Conservation (phyloP, 495 filamentous ascomycete genomes). For the Sporormia fimetaria region DNA sequence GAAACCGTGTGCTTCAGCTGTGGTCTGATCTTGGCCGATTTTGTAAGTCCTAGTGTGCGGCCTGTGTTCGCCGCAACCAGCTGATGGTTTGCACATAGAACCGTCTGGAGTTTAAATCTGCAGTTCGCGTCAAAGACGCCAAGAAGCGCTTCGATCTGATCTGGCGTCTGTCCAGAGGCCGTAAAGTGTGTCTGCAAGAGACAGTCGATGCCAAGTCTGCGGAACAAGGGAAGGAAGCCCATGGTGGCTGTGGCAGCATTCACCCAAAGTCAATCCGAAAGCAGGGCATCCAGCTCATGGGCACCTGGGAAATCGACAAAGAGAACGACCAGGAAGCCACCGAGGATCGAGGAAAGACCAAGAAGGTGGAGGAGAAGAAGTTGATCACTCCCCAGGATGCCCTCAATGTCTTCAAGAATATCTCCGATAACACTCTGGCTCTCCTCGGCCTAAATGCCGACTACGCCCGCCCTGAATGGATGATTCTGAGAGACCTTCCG, state of each 20-base stretch:
- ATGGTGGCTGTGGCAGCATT: slow-evolving; percentile 87
- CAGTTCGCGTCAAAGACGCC: slow-evolving; percentile 71
- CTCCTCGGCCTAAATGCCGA: slow-evolving; percentile 85
- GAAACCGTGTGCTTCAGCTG: slow-evolving; percentile 98
- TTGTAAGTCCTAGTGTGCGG: no score
- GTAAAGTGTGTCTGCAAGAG: slow-evolving; percentile 70
- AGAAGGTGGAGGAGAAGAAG: slow-evolving; percentile 68
- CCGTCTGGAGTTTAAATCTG: slow-evolving; percentile 70
- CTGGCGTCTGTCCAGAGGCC: slow-evolving; percentile 78
- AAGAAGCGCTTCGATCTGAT: slow-evolving; percentile 87
- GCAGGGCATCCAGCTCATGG: slow-evolving; percentile 70
- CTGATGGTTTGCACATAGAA: no score
- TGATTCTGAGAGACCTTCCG: slow-evolving; percentile 89
- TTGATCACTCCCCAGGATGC: slow-evolving; percentile 72
- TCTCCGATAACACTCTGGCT: slow-evolving; percentile 63
- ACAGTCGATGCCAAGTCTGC: slow-evolving; percentile 49
- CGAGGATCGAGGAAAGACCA: no score
- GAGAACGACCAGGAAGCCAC: slow-evolving; percentile 54
- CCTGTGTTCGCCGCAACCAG: no score
- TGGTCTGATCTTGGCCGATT: slow-evolving; percentile 85
- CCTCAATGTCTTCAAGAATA: slow-evolving; percentile 72
- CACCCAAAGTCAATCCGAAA: slow-evolving; percentile 74
- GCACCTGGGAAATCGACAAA: slow-evolving; percentile 69
- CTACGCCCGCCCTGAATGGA: slow-evolving; percentile 95
- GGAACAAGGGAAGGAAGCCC: slow-evolving; percentile 40